Conservation (phyloP, 495 filamentous ascomycete species). For the Podospora tetraspora region DNA sequence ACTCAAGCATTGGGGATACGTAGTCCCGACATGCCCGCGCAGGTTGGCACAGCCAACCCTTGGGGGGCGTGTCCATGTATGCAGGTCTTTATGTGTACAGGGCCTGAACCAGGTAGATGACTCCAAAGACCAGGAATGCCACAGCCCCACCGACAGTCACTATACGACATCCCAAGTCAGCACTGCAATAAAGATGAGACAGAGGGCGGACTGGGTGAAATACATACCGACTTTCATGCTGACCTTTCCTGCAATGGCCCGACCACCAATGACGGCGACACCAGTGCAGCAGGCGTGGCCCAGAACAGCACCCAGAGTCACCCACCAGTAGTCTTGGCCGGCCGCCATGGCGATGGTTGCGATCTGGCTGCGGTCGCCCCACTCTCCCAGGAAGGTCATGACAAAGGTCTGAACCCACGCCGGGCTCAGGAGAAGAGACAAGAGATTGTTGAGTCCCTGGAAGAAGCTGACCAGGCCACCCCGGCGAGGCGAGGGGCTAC, state of each 20-base stretch:
- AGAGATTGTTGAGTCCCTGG: slow-evolving; percentile 73
- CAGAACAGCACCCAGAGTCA: slow-evolving; percentile 79
- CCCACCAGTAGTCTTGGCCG: slow-evolving; percentile 98
- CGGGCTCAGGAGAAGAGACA: slow-evolving; percentile 81
- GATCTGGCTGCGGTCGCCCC: slow-evolving; percentile 97
- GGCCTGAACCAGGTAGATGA: slow-evolving; percentile 85
- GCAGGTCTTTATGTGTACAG: slow-evolving; percentile 47
- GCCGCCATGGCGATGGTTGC: slow-evolving; percentile 99
- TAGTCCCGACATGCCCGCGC: neutral
- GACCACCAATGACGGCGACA: slow-evolving; percentile 86
- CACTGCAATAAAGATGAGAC: neutral
- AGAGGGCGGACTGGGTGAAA: neutral
- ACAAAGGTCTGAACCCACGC: slow-evolving; percentile 99
- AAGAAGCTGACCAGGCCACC: slow-evolving; percentile 34
- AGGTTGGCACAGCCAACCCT: slow-evolving; percentile 19
- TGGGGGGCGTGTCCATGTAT: neutral
- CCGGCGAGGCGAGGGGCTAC: slow-evolving; percentile 37
- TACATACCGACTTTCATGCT: slow-evolving; percentile 94
- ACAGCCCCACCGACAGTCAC: slow-evolving; percentile 92
- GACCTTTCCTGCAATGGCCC: slow-evolving; percentile 87
- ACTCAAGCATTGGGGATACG: neutral
- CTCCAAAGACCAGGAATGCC: slow-evolving; percentile 83
- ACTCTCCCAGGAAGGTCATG: slow-evolving; percentile 98
- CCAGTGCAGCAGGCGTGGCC: slow-evolving; percentile 89
- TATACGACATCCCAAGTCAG: slow-evolving; percentile 36